Conservation (phyloP, 2,329 filamentous ascomycete genomes). For the Mollisiaceae sp. region DNA sequence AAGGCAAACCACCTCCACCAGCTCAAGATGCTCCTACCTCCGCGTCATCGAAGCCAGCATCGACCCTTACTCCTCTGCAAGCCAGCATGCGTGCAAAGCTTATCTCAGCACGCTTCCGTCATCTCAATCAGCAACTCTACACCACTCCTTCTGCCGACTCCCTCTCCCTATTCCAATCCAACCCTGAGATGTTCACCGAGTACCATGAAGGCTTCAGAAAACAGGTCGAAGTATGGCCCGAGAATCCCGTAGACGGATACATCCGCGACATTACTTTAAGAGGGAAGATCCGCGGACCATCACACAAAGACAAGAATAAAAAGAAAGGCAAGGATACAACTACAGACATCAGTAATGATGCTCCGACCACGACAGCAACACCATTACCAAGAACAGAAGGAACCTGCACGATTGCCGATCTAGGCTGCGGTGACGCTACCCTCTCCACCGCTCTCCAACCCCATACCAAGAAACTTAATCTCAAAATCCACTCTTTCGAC, state of each 20-base stretch:
- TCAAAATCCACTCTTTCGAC: constrained; percentile 85
- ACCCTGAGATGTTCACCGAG: constrained; percentile 92
- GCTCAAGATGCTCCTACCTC: constrained; percentile 43
- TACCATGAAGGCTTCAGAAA: constrained; percentile 97
- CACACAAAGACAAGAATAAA: constrained; percentile 32
- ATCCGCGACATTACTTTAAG: constrained; percentile 72
- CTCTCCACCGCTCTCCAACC: constrained; percentile 72
- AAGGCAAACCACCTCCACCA: constrained; percentile 25
- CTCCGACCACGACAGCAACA: background rate
- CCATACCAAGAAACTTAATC: constrained; percentile 67
- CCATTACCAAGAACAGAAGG: constrained; percentile 73
- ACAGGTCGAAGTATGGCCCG: constrained; percentile 94
- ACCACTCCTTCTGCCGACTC: constrained; percentile 86
- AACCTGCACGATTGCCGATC: constrained; percentile 80
- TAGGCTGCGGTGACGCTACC: constrained; percentile 91
- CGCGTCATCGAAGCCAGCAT: constrained; percentile 45
- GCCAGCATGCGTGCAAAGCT: constrained; percentile 94
- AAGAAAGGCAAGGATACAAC: constrained; percentile 30
- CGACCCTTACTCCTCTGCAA: constrained; percentile 88
- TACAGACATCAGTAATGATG: background rate
- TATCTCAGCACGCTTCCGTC: constrained; percentile 91
- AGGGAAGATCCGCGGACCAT: constrained; percentile 55
- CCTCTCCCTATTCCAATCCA: constrained; percentile 79
- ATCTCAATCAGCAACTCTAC: constrained; percentile 96
- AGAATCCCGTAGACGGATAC: constrained; percentile 93